Conservation (phyloP, 2,329 filamentous ascomycete genomes). For the Cladosporium cucumerinum region DNA sequence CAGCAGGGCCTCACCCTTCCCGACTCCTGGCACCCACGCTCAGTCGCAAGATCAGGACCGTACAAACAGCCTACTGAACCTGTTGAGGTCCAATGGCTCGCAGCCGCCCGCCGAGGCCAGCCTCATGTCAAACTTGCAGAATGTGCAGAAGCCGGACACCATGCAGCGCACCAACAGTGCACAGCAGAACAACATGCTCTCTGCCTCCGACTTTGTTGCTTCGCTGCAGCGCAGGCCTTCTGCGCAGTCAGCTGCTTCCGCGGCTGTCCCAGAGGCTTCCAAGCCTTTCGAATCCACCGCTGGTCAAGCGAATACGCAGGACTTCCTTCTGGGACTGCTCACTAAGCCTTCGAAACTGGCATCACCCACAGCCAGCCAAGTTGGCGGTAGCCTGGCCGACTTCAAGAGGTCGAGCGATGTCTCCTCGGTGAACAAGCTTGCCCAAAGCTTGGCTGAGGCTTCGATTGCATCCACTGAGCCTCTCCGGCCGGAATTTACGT, state of each 20-base stretch:
- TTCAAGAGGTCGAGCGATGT: conserved; percentile 15
- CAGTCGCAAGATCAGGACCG: conserved; percentile 33
- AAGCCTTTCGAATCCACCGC: conserved; percentile 30
- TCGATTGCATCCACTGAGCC: conserved; percentile 39
- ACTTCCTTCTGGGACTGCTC: conserved; percentile 80
- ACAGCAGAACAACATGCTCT: conserved; percentile 36
- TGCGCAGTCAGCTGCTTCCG: conserved; percentile 31
- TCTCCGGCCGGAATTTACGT: conserved; percentile 25
- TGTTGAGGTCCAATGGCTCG: conserved; percentile 62
- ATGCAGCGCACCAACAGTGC: conserved; percentile 21
- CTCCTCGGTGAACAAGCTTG: conserved; percentile 40
- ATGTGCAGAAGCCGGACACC: conserved; percentile 26
- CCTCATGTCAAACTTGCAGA: conserved; percentile 38
- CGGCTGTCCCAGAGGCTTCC: conserved; percentile 29
- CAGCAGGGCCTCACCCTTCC: conserved; percentile 36
- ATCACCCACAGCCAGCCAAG: conserved; percentile 36
- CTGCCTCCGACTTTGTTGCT: conserved; percentile 57
- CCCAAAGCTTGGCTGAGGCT: conserved; percentile 45
- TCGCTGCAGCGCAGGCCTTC: conserved; percentile 52
- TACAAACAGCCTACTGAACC: conserved; percentile 55
- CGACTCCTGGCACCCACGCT: conserved; percentile 38
- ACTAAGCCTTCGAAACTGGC: conserved; percentile 55
- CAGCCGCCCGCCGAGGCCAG: conserved; percentile 32
- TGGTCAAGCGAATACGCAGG: conserved; percentile 65
- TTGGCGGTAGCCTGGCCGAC: conserved; percentile 13